Conservation (phyloP, 371 early-diverging fungal species). For the Mucor racemosus region DNA sequence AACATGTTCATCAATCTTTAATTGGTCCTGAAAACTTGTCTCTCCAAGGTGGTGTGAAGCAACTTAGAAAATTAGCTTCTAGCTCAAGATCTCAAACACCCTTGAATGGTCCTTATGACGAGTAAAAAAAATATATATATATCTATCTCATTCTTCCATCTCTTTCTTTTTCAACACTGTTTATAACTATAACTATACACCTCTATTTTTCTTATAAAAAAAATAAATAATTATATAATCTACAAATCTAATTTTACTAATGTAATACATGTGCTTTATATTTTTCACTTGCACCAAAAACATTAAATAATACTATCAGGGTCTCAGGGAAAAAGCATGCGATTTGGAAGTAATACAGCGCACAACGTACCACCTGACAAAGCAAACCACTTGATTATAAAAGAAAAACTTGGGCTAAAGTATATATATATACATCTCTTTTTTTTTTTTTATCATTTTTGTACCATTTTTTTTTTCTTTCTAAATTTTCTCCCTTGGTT, state of each 20-base stretch:
- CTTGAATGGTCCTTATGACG: slow-evolving; percentile 36
- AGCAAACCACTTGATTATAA: slow-evolving; percentile 7
- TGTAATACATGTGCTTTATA: neutral
- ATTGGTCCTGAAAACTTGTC: slow-evolving; percentile 83
- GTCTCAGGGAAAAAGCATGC: slow-evolving; percentile 30
- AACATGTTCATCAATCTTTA: slow-evolving; percentile 83
- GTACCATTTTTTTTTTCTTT: neutral
- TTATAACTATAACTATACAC: slow-evolving; percentile 2
- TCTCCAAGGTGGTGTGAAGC: slow-evolving; percentile 64
- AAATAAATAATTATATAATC: slow-evolving; percentile 9
- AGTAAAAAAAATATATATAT: no score
- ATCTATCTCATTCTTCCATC: no score
- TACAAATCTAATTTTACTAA: neutral
- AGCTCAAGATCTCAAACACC: slow-evolving; percentile 34
- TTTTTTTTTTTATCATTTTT: no score
- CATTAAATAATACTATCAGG: slow-evolving; percentile 23
- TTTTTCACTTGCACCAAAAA: slow-evolving; percentile 5
- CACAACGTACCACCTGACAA: slow-evolving; percentile 26
- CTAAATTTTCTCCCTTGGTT: slow-evolving; percentile 1
- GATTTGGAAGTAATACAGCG: slow-evolving; percentile 15
- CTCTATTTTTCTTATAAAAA: neutral
- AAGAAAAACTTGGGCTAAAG: neutral
- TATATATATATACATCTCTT: neutral
- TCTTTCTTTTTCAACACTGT: neutral
- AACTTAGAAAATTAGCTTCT: slow-evolving; percentile 19